Conservation (phyloP, 176 grass and related monocot species). For the Cenchrus purpureus region DNA sequence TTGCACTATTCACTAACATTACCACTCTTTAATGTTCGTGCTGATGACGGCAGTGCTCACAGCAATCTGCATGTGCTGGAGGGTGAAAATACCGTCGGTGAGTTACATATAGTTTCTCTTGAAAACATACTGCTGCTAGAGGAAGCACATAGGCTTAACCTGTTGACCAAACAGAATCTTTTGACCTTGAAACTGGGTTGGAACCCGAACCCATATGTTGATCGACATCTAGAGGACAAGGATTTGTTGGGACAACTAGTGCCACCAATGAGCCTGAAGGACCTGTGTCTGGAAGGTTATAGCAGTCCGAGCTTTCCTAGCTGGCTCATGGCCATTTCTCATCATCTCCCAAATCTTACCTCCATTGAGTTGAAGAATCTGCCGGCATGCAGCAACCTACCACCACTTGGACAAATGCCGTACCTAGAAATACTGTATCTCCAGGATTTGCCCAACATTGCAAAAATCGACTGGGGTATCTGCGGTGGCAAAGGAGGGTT, state of each 20-base stretch:
- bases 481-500: neutral
- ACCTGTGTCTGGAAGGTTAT: neutral
- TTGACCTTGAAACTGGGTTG: neutral
- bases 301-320: no score
- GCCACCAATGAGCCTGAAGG: neutral
- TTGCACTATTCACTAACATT: neutral
- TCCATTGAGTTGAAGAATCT: no score
- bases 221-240: neutral
- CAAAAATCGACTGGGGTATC: no score
- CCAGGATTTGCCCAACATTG: no score
- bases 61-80: conserved; percentile 1
- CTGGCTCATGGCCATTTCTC: no score
- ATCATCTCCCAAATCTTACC: no score
- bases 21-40: neutral
- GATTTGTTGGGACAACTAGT: neutral
- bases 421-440: no score
- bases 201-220: neutral
- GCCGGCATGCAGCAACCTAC: no score
- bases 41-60: neutral
- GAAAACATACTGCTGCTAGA: neutral
- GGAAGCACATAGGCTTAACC: neutral
- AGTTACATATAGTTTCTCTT: neutral
- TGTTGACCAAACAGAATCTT: neutral
- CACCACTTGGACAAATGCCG: no score
- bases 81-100: neutral